Percentiles rank a stretch among this genome's conserved stretches.
Conservation (phyloP, 495 filamentous ascomycete species). For the Amphirosellinia nigrospora region DNA sequence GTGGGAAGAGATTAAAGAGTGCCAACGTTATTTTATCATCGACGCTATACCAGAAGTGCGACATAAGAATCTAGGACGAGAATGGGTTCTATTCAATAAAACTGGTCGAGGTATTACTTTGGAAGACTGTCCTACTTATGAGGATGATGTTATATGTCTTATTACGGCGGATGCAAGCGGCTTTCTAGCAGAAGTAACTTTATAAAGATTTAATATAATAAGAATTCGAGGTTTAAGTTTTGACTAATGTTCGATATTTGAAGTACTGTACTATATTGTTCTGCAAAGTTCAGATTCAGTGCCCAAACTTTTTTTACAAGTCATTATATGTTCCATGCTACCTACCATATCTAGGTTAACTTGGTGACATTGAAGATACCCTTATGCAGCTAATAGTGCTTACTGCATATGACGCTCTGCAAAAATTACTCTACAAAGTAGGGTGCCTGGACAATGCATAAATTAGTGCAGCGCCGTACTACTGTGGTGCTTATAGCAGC, state of each 20-base stretch:
- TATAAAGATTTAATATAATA: too few relatives aligned
- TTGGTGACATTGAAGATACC: background rate
- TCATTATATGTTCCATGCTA: background rate
- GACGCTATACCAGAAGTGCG: background rate
- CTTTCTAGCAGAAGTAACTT: background rate
- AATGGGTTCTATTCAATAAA: background rate
- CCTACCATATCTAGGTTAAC: constrained; percentile 1
- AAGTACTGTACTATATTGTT: too few relatives aligned
- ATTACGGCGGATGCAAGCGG: background rate
- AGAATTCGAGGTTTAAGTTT: too few relatives aligned
- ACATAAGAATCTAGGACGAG: background rate
- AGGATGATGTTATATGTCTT: background rate
- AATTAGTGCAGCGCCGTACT: too few relatives aligned
- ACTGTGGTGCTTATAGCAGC: too few relatives aligned
- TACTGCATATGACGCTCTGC: background rate
- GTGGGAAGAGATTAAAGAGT: background rate
- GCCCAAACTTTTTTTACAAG: too few relatives aligned
- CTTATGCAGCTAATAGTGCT: background rate
- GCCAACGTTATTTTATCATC: background rate
- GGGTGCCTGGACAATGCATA: too few relatives aligned
- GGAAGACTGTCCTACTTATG: background rate
- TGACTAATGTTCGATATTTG: too few relatives aligned
- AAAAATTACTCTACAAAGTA: background rate
- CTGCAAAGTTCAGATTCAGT: too few relatives aligned
- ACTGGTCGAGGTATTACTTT: background rate